phyloP scores from a whole-genome alignment of 2,329 filamentous ascomycete species.

The Aspergillus sp. region DNA sequence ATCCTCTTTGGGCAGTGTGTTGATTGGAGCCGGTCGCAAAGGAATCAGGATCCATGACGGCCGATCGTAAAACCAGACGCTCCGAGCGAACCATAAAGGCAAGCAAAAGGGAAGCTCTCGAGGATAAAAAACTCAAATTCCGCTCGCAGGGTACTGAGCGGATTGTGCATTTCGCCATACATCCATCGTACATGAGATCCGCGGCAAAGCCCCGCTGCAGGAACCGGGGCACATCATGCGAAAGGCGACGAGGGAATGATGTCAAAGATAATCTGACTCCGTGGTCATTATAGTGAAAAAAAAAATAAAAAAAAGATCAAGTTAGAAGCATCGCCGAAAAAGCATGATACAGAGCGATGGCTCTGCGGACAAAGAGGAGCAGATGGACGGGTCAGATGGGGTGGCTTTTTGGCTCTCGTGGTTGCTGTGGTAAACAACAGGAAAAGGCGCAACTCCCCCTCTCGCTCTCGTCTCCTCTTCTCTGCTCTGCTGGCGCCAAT shows the following conservation, averaged over 20 bases:
- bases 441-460: background rate
- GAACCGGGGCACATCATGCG: background rate
- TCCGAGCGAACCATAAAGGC: background rate
- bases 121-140: background rate
- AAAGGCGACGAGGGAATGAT: background rate
- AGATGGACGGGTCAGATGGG: background rate
- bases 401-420: background rate
- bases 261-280: background rate
- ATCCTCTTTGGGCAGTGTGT: conserved; percentile 42
- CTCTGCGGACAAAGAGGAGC: background rate
- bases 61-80: background rate
- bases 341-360: background rate
- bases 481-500: conserved; percentile 1
- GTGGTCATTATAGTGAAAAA: too few relatives aligned
- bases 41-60: background rate
- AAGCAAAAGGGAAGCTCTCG: background rate
- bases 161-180: background rate
- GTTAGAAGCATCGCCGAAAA: background rate
- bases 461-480: conserved; percentile 3
- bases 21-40: conserved; percentile 23
- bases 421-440: conserved; percentile 16
- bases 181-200: conserved; percentile 1
- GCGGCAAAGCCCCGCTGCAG: conserved; percentile 6
- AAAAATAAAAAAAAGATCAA: background rate
- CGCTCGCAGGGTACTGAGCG: background rate